Percentiles rank a stretch among this genome's conserved stretches.
Evolutionary conservation across 768 basidiomycete genomes (phyloP).

Genomic region (Suillus luteus): DNA sequence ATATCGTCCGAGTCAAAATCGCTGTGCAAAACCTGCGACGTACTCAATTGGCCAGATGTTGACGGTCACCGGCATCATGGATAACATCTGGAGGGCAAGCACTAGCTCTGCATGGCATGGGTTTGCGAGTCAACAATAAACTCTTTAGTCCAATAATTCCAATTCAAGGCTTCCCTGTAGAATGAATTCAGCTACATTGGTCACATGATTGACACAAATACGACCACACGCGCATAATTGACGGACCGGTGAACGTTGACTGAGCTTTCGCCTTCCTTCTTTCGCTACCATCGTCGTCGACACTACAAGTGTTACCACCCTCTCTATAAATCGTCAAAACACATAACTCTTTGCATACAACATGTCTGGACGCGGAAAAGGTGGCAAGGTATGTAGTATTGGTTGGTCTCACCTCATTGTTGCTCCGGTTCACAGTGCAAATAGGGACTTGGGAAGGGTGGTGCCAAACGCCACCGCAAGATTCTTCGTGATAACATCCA

Average conservation of each 20-base stretch:
- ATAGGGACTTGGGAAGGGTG: slow-evolving; percentile 53
- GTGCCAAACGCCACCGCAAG: slow-evolving; percentile 48
- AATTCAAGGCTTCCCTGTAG: too few species aligned
- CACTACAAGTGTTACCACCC: slow-evolving; percentile 6
- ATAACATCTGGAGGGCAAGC: too few species aligned
- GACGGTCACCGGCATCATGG: too few species aligned
- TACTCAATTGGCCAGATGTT: too few species aligned
- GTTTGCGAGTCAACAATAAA: not conserved
- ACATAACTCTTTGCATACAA: slow-evolving; percentile 16
- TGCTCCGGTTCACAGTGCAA: slow-evolving; percentile 13
- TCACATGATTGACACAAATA: not conserved
- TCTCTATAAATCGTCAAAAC: slow-evolving; percentile 19
- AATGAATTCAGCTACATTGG: too few species aligned
- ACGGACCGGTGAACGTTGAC: not conserved
- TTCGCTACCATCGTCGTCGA: not conserved
- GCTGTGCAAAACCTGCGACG: too few species aligned
- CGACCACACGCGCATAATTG: slow-evolving; percentile 8
- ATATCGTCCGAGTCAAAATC: too few species aligned
- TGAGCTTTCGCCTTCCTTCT: not conserved
- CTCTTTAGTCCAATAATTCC: not conserved
- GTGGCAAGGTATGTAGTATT: slow-evolving; percentile 50
- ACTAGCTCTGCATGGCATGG: too few species aligned
- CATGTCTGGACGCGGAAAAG: slow-evolving; percentile 52
- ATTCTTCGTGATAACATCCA: slow-evolving; percentile 51
- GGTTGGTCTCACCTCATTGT: slow-evolving; percentile 4